phyloP scores from a whole-genome alignment of 2,329 filamentous ascomycete genomes.

The Cercospora zeina region DNA sequence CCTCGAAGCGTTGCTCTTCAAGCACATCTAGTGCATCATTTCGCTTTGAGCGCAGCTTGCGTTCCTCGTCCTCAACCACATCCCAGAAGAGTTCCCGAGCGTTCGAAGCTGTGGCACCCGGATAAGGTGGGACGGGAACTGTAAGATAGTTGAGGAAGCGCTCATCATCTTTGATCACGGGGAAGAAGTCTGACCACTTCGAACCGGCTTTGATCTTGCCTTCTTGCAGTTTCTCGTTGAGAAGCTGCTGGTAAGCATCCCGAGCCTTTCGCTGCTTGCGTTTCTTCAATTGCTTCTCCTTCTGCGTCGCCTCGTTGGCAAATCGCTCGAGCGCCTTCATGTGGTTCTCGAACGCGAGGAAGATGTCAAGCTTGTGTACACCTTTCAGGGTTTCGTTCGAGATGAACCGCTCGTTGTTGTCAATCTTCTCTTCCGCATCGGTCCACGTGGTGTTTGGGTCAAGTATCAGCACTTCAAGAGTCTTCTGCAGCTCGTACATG shows the following conservation, averaged over 20 bases:
- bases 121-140: conserved; percentile 51
- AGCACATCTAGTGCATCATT: conserved; percentile 39
- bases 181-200: conserved; percentile 83
- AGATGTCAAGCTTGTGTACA: conserved; percentile 83
- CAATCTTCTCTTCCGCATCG: conserved; percentile 80
- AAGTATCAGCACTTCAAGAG: conserved; percentile 76
- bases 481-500: conserved; percentile 75
- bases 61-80: conserved; percentile 87
- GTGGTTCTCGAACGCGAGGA: conserved; percentile 91
- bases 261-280: conserved; percentile 83
- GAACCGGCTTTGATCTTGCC: conserved; percentile 85
- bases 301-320: conserved; percentile 88
- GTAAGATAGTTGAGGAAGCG: conserved; percentile 83
- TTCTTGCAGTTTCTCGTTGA: conserved; percentile 70
- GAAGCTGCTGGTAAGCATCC: conserved; percentile 73
- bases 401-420: conserved; percentile 74
- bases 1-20: conserved; percentile 83
- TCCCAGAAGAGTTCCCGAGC: conserved; percentile 97
- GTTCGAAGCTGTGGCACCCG: conserved; percentile 41
- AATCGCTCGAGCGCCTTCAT: conserved; percentile 88
- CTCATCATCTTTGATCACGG: conserved; percentile 73
- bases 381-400: conserved; percentile 80
- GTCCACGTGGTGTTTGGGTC: conserved; percentile 95
- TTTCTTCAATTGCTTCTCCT: conserved; percentile 76
- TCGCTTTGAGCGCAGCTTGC: conserved; percentile 44